These are phyloP conservation scores for Lathyrus sativus DNA, from an alignment of 306 rosid genomes.

Conservation along the genomic window DNA sequence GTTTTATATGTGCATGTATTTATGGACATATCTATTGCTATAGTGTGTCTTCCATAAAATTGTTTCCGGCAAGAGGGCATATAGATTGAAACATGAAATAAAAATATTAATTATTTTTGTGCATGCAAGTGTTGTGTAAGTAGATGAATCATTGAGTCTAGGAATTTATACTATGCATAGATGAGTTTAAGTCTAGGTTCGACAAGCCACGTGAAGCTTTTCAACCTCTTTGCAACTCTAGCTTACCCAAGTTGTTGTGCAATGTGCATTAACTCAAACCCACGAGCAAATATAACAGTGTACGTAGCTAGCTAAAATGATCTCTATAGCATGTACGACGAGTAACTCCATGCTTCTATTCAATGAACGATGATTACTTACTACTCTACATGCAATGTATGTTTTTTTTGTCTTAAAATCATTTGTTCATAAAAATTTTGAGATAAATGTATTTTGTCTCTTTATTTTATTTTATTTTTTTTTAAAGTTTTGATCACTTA, in stretches of 20 bases:
- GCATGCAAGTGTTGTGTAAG: conserved; percentile 5
- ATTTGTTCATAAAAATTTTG: too few species aligned
- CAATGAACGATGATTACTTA: not conserved
- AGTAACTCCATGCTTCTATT: not conserved
- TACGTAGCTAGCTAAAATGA: not conserved
- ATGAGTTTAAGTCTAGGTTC: not conserved
- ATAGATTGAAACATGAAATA: too few species aligned
- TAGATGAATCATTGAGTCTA: not conserved
- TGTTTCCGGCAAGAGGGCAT: not conserved
- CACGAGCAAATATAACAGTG: conserved; percentile 15
- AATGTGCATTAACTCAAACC: conserved; percentile 36
- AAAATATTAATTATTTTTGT: conserved; percentile 16
- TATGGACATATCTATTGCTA: not conserved
- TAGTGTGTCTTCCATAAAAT: not conserved
- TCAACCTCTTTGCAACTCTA: conserved; percentile 11
- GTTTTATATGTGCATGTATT: not conserved
- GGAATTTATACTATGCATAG: conserved; percentile 10
- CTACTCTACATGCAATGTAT: too few species aligned
- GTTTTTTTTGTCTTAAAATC: too few species aligned
- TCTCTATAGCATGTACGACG: not conserved
- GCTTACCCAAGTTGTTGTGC: conserved; percentile 15
- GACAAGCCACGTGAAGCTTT: conserved; percentile 48
- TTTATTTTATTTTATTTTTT: too few species aligned
- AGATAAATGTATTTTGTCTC: too few species aligned
- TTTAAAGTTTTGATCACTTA: too few species aligned